Evolutionary conservation across 805 yeast species (phyloP).

Genomic region (Dipodascus geniculatus): DNA sequence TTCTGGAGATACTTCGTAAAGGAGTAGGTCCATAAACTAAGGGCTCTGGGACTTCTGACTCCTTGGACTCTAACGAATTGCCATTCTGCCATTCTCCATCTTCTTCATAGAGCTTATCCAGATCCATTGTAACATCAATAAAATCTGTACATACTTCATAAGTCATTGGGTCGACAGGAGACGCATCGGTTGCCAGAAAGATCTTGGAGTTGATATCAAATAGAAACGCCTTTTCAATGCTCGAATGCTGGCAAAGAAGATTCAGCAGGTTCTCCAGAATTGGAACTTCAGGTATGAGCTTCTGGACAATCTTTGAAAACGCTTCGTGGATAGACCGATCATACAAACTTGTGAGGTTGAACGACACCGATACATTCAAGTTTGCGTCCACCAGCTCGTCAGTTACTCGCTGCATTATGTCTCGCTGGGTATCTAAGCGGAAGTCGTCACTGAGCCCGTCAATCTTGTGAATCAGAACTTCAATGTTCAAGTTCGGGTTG

Average conservation of each 20-base stretch:
- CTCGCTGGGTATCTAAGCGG: slow-evolving; percentile 87
- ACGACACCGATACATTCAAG: slow-evolving; percentile 78
- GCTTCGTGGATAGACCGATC: slow-evolving; percentile 96
- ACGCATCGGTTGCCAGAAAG: slow-evolving; percentile 90
- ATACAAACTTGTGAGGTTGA: slow-evolving; percentile 85
- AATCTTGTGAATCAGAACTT: slow-evolving; percentile 88
- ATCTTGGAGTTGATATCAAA: slow-evolving; percentile 89
- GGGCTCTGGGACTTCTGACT: not conserved
- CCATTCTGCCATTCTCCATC: not conserved
- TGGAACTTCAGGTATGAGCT: slow-evolving; percentile 79
- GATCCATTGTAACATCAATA: slow-evolving; percentile 84
- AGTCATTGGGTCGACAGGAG: slow-evolving; percentile 90
- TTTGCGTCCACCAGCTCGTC: slow-evolving; percentile 88
- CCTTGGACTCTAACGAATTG: not conserved
- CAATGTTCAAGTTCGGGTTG: slow-evolving; percentile 41
- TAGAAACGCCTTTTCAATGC: slow-evolving; percentile 83
- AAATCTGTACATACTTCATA: slow-evolving; percentile 97
- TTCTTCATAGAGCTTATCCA: slow-evolving; percentile 36
- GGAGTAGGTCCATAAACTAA: slow-evolving; percentile 3
- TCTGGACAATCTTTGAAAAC: slow-evolving; percentile 84
- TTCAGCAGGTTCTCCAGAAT: slow-evolving; percentile 81
- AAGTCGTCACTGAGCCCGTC: slow-evolving; percentile 94
- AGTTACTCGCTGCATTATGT: slow-evolving; percentile 90
- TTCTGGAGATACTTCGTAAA: slow-evolving; percentile 55
- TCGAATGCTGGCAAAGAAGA: slow-evolving; percentile 75